Percentiles rank a stretch among this genome's conserved stretches.
phyloP scores from a whole-genome alignment of 805 yeast species.

The Saccharomycodes ludwigii region DNA sequence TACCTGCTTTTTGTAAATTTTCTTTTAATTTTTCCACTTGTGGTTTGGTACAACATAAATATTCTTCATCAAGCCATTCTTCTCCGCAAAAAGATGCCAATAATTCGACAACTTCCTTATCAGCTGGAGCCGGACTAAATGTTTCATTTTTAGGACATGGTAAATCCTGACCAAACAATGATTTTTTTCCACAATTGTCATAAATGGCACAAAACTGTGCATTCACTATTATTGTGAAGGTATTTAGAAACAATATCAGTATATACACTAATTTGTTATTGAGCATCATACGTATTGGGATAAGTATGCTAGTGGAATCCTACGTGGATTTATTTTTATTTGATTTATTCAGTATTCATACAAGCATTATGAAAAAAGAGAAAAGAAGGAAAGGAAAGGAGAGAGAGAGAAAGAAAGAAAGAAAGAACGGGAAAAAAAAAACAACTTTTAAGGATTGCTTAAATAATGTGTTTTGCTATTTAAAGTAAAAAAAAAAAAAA shows the following conservation, averaged over 20 bases:
- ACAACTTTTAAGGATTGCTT: no score
- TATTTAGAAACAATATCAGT: not conserved
- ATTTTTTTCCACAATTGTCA: slow-evolving; percentile 60
- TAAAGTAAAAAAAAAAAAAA: no score
- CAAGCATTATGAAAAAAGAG: not conserved
- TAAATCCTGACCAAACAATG: slow-evolving; percentile 63
- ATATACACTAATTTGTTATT: not conserved
- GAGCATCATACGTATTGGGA: not conserved
- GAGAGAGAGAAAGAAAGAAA: no score
- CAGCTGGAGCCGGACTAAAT: slow-evolving; percentile 26
- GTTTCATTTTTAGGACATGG: slow-evolving; percentile 57
- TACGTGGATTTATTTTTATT: not conserved
- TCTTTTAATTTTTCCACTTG: slow-evolving; percentile 47
- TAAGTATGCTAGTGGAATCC: not conserved
- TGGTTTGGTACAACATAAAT: slow-evolving; percentile 57
- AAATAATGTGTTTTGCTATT: no score
- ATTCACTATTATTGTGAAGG: not conserved
- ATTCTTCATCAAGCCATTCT: slow-evolving; percentile 37
- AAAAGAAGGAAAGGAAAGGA: no score
- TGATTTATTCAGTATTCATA: not conserved
- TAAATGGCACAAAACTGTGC: slow-evolving; percentile 24
- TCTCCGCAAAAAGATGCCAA: slow-evolving; percentile 61
- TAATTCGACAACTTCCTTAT: slow-evolving; percentile 29
- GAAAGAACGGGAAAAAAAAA: no score
- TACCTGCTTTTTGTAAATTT: slow-evolving; percentile 63